phyloP scores from a whole-genome alignment of 2,329 filamentous ascomycete genomes.

The Zymoseptoria brevis region DNA sequence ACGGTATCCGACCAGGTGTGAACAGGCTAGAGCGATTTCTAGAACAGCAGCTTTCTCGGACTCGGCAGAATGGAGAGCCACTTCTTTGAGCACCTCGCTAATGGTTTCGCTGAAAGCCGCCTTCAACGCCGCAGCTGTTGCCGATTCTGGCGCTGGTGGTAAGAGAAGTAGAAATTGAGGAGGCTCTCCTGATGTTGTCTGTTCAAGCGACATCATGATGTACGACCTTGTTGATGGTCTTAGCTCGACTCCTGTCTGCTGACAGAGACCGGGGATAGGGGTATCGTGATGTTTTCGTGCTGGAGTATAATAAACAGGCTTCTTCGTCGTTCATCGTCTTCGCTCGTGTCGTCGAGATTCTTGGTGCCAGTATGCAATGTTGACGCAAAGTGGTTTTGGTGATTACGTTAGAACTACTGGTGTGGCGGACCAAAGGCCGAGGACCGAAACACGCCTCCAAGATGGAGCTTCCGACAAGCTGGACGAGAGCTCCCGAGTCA shows the following conservation, averaged over 20 bases:
- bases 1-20: constrained; percentile 49
- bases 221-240: neutral
- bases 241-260: neutral
- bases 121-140: constrained; percentile 35
- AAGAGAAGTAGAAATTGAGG: constrained; percentile 37
- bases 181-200: constrained; percentile 14
- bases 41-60: constrained; percentile 36
- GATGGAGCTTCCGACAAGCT: neutral
- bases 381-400: neutral
- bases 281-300: neutral
- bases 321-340: neutral
- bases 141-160: constrained; percentile 36
- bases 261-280: neutral
- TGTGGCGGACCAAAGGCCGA: neutral
- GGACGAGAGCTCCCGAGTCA: neutral
- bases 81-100: constrained; percentile 35
- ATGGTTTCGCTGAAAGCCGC: constrained; percentile 38
- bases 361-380: neutral
- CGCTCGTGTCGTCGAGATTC: neutral
- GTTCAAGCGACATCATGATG: neutral
- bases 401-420: no score
- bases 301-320: neutral
- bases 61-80: constrained; percentile 28
- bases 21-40: constrained; percentile 56
- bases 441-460: neutral